Percentiles rank a stretch among this genome's conserved stretches.
These are phyloP conservation scores for Chlorella sp. DNA, from an alignment of 139 green algal genomes.

Conservation along the genomic window DNA sequence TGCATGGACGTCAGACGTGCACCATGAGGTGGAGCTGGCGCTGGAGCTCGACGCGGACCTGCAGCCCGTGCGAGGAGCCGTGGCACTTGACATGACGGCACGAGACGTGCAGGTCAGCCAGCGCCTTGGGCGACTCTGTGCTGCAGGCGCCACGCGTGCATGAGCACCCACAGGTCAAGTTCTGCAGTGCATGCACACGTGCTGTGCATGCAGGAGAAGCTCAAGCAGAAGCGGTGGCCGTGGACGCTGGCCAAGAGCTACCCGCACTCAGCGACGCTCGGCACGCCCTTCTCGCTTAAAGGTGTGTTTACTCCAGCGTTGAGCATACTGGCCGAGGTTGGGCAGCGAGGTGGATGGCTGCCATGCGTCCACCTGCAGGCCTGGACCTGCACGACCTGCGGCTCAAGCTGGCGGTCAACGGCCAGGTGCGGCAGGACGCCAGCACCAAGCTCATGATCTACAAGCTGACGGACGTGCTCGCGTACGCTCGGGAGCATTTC, in stretches of 20 bases:
- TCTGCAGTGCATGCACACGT: neutral
- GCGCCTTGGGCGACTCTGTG: neutral
- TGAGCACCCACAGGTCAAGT: neutral
- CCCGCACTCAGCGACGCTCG: constrained; percentile 9
- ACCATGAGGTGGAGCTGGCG: constrained; percentile 27
- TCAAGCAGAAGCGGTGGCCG: constrained; percentile 17
- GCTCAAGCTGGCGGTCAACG: constrained; percentile 1
- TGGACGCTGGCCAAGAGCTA: constrained; percentile 30
- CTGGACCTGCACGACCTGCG: constrained; percentile 1
- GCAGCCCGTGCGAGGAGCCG: constrained; percentile 5
- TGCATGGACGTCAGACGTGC: constrained; percentile 7
- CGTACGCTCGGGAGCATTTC: constrained; percentile 4
- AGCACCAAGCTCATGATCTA: constrained; percentile 6
- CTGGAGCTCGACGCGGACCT: constrained; percentile 14
- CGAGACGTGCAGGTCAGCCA: constrained; percentile 20
- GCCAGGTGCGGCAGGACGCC: neutral
- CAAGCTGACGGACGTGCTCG: neutral
- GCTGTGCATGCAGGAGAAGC: constrained; percentile 10
- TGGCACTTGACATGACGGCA: constrained; percentile 20
- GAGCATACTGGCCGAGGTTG: neutral
- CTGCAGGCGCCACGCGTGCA: neutral
- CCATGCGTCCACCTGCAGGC: neutral
- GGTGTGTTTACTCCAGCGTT: constrained; percentile 1
- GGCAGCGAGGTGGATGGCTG: neutral
- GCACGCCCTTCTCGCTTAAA: constrained; percentile 1